Percentiles rank a stretch among this genome's conserved stretches.
Conservation (phyloP, 2,329 filamentous ascomycete genomes). For the Sporothrix humicola region DNA sequence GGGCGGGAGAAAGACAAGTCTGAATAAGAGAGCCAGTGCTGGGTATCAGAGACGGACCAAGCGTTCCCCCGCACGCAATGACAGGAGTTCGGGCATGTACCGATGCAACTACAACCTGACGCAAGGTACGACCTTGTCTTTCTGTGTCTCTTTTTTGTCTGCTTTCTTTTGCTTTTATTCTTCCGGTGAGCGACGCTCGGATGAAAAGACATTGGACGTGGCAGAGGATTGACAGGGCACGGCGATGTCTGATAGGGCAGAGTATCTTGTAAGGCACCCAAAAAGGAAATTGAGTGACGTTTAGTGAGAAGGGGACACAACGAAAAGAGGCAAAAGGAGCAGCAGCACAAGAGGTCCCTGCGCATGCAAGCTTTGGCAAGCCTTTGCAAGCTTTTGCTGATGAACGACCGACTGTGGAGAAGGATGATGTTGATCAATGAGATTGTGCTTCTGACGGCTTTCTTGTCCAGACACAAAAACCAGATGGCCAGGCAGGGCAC, state of each 20-base stretch:
- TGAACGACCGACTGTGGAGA: not conserved
- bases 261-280: not conserved
- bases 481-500: not conserved
- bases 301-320: not conserved
- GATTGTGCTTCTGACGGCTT: too few relatives aligned
- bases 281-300: not conserved
- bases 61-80: conserved; percentile 9
- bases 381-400: not conserved
- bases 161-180: too few relatives aligned
- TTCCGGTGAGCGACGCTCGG: not conserved
- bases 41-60: not conserved
- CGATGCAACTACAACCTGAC: conserved; percentile 15
- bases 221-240: not conserved
- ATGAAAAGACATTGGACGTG: not conserved
- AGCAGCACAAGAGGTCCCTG: not conserved
- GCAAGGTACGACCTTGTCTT: conserved; percentile 10
- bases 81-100: conserved; percentile 17
- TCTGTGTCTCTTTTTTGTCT: not conserved
- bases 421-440: not conserved
- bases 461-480: too few relatives aligned
- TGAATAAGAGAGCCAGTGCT: too few relatives aligned
- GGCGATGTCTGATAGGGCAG: not conserved
- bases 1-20: not conserved
- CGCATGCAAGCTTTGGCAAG: not conserved
- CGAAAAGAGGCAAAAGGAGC: too few relatives aligned